phyloP scores from a whole-genome alignment of 2,329 filamentous ascomycete species.

The Golovinomyces cichoracearum region DNA sequence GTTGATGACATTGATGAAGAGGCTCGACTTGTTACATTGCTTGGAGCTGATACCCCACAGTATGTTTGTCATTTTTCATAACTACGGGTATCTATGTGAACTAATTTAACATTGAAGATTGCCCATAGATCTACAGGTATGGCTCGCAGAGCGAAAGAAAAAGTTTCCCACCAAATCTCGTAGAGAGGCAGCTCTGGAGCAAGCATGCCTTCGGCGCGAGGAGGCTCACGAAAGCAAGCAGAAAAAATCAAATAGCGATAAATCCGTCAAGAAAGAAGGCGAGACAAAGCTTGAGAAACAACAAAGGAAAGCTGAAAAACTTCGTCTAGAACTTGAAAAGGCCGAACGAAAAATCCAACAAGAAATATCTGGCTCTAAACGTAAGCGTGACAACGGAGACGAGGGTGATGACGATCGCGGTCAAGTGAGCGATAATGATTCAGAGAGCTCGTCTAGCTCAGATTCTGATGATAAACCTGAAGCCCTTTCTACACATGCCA shows the following conservation, averaged over 20 bases:
- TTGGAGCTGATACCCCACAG: conserved; percentile 16
- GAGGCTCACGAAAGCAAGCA: conserved; percentile 11
- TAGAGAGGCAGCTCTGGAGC: conserved; percentile 34
- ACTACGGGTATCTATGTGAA: conserved; percentile 12
- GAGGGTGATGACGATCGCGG: conserved; percentile 35
- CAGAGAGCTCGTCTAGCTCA: conserved; percentile 15
- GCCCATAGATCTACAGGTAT: conserved; percentile 45
- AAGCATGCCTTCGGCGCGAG: conserved; percentile 15
- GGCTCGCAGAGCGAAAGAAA: conserved; percentile 55
- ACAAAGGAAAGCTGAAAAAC: conserved; percentile 30
- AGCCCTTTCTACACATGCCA: conserved; percentile 24
- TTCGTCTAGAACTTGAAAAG: conserved; percentile 38
- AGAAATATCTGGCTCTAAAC: conserved; percentile 30
- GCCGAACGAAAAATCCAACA: conserved; percentile 27
- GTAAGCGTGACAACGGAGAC: conserved; percentile 40
- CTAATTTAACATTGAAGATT: conserved; percentile 15
- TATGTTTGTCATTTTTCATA: conserved; percentile 12
- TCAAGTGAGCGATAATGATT: conserved; percentile 13
- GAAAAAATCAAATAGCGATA: conserved; percentile 16
- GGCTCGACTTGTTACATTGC: conserved; percentile 16
- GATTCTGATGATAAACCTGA: conserved; percentile 33
- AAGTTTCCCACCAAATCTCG: conserved; percentile 58
- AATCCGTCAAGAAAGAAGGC: conserved; percentile 20
- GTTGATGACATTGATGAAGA: conserved; percentile 39
- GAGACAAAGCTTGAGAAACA: conserved; percentile 26